Percentiles rank a stretch among this genome's conserved stretches.
These are phyloP conservation scores for Gossypium longicalyx DNA, from an alignment of 345 rosid species.

Conservation along the genomic window DNA sequence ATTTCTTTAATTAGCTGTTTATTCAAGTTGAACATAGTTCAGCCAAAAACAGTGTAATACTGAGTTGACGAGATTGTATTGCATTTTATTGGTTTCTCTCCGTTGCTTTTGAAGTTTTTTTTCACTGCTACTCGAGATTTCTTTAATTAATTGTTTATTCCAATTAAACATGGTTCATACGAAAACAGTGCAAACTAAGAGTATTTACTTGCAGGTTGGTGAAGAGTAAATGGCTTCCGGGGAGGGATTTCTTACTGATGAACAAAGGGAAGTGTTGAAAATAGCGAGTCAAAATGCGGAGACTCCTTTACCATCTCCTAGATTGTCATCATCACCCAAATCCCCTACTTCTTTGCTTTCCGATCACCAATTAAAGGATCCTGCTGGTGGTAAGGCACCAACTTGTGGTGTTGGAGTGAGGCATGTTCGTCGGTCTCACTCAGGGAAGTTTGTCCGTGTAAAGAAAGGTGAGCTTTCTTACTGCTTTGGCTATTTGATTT, in stretches of 20 bases:
- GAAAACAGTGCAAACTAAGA: not conserved
- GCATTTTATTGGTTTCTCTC: not conserved
- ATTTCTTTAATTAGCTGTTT: no score
- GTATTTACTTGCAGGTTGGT: not conserved
- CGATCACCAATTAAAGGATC: conserved; percentile 66
- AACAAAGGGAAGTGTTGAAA: conserved; percentile 78
- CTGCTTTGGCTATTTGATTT: not conserved
- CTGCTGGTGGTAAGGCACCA: conserved; percentile 55
- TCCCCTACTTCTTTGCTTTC: conserved; percentile 60
- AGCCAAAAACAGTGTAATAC: no score
- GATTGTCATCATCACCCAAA: conserved; percentile 73
- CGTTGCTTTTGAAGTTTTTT: not conserved
- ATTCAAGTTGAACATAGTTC: no score
- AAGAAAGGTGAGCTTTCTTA: conserved; percentile 62
- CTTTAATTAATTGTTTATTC: no score
- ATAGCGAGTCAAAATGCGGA: conserved; percentile 60
- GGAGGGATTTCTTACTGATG: conserved; percentile 74
- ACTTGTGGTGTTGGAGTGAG: conserved; percentile 60
- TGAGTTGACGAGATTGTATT: no score
- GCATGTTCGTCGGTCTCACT: conserved; percentile 81
- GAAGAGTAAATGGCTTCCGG: conserved; percentile 60
- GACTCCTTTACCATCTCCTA: conserved; percentile 63
- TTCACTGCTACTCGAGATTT: no score
- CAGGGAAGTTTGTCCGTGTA: conserved; percentile 70
- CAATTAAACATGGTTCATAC: no score